These are phyloP conservation scores for Geotrichum carabidarum DNA, from an alignment of 1,139 yeast genomes.

Conservation along the genomic window DNA sequence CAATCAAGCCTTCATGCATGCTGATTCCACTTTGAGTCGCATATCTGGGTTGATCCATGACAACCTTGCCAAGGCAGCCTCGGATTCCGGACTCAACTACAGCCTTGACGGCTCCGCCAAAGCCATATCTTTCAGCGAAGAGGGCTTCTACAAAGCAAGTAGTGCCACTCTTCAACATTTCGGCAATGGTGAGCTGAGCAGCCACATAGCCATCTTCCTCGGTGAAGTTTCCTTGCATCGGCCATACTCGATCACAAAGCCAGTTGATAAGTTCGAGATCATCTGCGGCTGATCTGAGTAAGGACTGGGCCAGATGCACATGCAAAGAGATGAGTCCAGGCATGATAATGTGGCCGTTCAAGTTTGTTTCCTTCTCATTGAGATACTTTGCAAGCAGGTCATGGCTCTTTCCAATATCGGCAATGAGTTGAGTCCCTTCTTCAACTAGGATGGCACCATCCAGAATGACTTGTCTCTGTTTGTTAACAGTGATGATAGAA, in stretches of 20 bases:
- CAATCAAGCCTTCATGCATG: constrained; percentile 25
- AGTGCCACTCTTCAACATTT: constrained; percentile 32
- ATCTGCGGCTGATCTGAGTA: constrained; percentile 28
- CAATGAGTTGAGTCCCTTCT: constrained; percentile 17
- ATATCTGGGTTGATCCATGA: constrained; percentile 25
- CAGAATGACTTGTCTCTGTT: constrained; percentile 18
- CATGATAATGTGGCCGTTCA: constrained; percentile 29
- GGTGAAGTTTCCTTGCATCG: constrained; percentile 31
- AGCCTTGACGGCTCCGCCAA: constrained; percentile 29
- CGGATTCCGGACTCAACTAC: constrained; percentile 28
- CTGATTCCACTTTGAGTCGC: constrained; percentile 24
- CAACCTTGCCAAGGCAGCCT: constrained; percentile 27
- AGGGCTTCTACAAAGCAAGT: constrained; percentile 27
- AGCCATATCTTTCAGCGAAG: constrained; percentile 31
- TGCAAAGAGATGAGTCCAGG: constrained; percentile 27
- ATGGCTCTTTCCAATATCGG: constrained; percentile 20
- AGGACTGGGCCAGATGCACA: constrained; percentile 27
- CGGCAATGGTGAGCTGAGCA: constrained; percentile 29
- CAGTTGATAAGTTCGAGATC: constrained; percentile 31
- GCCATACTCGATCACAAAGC: constrained; percentile 33
- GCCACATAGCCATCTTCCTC: constrained; percentile 32
- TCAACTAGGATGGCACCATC: constrained; percentile 22
- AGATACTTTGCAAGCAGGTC: constrained; percentile 19
- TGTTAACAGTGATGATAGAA: constrained; percentile 22
- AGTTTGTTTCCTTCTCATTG: constrained; percentile 19